Base-by-base conservation (phyloP, 1,139 yeast species). In the Saccharomyces hybrid region DNA sequence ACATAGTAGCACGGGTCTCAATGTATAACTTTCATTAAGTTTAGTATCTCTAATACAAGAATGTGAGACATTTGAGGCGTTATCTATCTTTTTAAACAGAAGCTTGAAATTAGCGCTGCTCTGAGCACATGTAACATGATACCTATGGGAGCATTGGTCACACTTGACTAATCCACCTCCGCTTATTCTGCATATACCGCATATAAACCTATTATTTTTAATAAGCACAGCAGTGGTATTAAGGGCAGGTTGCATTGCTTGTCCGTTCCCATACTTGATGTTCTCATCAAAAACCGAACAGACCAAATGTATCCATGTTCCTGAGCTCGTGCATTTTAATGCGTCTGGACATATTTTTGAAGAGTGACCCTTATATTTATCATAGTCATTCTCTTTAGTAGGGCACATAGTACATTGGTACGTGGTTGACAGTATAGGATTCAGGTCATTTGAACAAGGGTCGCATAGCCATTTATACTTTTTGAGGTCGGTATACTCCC, bases 251-350 rank as follows among this genome's bases (percentile, higher is more conserved):
- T 81, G 83, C 54, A 81, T 56, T 2, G 66, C 55, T 1, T 61
- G 57, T 0, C 74, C 56, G 56, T 75, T 71, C 0, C 76, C 80
- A 63, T 78, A 80, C 23, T 67, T 68, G 13, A 78, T 66, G 25
- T 68, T 71, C 0, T 75, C 69, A 13, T 70, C 74, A 68, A 84
- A 84, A 0, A 88, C 55, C 0, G 95, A 85, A 70, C 99, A 91
- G 4, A 82, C 60, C 5, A 86, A 73, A 71, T 91, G 98, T 42
- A 85, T 84, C 98, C 98, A 91, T 56, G 76, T 76, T 1, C 88
- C 87, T 38, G 78, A 81, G 14, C 68, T 63, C 0, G 95, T 83
- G n/a, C 89, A 78, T 63, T 87, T 88, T 61, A 90, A 69, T 46
- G 83, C 89, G 59, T 86, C 93, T 0, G 87, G 84, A 32, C 73